Evolutionary conservation across 345 rosid genomes (phyloP).

Genomic region (Eucalyptus marginata): DNA sequence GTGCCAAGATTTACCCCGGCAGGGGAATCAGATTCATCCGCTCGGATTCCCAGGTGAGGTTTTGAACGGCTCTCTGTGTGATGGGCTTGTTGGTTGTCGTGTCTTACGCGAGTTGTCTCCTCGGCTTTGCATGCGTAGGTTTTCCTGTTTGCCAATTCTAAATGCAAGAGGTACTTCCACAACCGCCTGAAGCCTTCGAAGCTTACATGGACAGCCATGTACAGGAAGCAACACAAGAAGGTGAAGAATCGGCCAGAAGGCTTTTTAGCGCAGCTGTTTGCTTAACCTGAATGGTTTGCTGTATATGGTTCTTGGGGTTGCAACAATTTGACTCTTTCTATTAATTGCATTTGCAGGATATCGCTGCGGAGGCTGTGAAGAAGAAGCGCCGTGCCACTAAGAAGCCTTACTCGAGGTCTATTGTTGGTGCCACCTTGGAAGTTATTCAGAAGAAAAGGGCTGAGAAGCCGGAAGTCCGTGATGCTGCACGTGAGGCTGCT

Average conservation of each 20-base stretch:
- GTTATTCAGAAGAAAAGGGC: slow-evolving; percentile 8
- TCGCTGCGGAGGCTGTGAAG: neutral
- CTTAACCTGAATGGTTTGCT: neutral
- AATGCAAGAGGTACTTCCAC: slow-evolving; percentile 92
- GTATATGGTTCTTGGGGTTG: neutral
- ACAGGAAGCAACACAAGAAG: slow-evolving; percentile 68
- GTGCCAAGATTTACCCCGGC: slow-evolving; percentile 66
- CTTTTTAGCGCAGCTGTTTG: neutral
- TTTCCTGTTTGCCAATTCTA: slow-evolving; percentile 79
- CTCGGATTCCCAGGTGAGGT: slow-evolving; percentile 57
- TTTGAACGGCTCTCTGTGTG: neutral
- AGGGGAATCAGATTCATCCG: slow-evolving; percentile 66
- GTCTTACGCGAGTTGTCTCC: neutral
- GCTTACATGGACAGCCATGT: slow-evolving; percentile 83
- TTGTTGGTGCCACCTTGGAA: slow-evolving; percentile 12
- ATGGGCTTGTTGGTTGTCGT: neutral
- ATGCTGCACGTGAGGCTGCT: slow-evolving; percentile 13
- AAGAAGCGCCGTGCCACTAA: slow-evolving; percentile 1
- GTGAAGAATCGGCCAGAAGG: neutral
- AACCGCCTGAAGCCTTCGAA: slow-evolving; percentile 84
- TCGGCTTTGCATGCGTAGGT: slow-evolving; percentile 23
- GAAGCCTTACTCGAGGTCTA: slow-evolving; percentile 6
- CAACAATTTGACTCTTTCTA: neutral
- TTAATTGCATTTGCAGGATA: neutral
- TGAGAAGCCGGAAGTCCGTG: slow-evolving; percentile 10